These are phyloP conservation scores for Gracilariopsis chorda DNA, from an alignment of 23 red algal genomes.

Conservation along the genomic window DNA sequence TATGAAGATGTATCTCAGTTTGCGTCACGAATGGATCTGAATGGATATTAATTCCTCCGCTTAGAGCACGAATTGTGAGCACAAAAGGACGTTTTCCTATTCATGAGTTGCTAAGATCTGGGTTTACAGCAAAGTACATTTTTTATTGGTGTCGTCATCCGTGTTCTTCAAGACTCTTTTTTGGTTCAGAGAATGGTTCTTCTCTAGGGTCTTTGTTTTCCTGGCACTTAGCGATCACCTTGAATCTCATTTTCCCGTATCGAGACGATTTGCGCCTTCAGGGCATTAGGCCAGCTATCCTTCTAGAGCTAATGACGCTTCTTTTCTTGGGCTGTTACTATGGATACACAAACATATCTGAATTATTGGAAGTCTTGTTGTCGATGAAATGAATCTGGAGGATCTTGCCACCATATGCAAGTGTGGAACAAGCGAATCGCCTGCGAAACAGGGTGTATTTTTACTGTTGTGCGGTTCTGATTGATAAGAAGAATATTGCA, in stretches of 20 bases:
- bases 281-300: not conserved
- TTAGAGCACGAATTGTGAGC: not conserved
- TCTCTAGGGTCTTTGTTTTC: not conserved
- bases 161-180: not conserved
- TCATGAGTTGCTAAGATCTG: not conserved
- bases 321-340: not conserved
- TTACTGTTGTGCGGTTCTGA: not conserved
- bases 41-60: not conserved
- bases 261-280: not conserved
- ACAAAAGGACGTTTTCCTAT: not conserved
- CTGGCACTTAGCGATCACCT: not conserved
- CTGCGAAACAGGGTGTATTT: not conserved
- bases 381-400: slow-evolving; percentile 7
- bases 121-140: slow-evolving; percentile 9
- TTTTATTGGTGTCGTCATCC: not conserved
- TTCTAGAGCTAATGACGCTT: not conserved
- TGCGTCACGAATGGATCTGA: not conserved
- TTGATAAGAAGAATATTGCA: not conserved
- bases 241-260: not conserved
- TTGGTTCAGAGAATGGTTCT: not conserved
- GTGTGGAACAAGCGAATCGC: not conserved
- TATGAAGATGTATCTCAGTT: not conserved
- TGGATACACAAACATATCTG: not conserved
- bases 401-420: not conserved
- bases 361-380: not conserved